Evolutionary conservation across 768 basidiomycete genomes (phyloP).

Genomic region (Psilocybe subaeruginosa): DNA sequence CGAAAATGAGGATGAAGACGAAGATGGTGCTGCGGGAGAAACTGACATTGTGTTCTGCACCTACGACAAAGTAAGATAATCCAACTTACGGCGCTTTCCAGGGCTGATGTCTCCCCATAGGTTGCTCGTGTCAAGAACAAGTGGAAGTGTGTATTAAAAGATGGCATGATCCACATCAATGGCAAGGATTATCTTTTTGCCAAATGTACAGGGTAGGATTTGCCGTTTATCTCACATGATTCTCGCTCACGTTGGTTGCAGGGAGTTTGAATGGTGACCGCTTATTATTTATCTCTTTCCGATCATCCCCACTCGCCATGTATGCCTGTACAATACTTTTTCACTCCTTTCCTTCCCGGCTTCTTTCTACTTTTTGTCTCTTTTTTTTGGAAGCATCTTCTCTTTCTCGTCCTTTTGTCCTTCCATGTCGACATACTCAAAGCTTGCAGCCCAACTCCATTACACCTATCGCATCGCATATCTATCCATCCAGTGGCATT

Average conservation of each 20-base stretch:
- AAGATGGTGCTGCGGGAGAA: slow-evolving; percentile 73
- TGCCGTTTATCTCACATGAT: background rate
- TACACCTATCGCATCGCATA: slow-evolving; percentile 4
- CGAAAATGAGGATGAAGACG: slow-evolving; percentile 81
- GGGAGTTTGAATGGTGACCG: slow-evolving; percentile 47
- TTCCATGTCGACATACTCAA: background rate
- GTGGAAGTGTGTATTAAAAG: slow-evolving; percentile 98
- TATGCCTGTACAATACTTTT: slow-evolving; percentile 12
- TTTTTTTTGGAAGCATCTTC: background rate
- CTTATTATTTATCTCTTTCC: background rate
- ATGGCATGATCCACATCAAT: slow-evolving; percentile 96
- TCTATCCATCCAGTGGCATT: slow-evolving; percentile 3
- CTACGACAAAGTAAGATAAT: slow-evolving; percentile 84
- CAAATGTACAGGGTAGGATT: slow-evolving; percentile 90
- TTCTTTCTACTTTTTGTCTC: background rate
- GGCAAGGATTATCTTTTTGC: slow-evolving; percentile 97
- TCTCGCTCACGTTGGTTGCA: slow-evolving; percentile 17
- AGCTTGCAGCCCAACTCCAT: background rate
- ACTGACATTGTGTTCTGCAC: slow-evolving; percentile 97
- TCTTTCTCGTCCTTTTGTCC: slow-evolving; percentile 1
- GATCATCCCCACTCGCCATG: background rate
- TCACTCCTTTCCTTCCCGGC: background rate
- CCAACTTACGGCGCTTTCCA: background rate
- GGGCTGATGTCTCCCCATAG: slow-evolving; percentile 40
- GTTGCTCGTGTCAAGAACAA: slow-evolving; percentile 99